phyloP scores from a whole-genome alignment of 805 yeast species.

The Teunomyces aglyptinius region DNA sequence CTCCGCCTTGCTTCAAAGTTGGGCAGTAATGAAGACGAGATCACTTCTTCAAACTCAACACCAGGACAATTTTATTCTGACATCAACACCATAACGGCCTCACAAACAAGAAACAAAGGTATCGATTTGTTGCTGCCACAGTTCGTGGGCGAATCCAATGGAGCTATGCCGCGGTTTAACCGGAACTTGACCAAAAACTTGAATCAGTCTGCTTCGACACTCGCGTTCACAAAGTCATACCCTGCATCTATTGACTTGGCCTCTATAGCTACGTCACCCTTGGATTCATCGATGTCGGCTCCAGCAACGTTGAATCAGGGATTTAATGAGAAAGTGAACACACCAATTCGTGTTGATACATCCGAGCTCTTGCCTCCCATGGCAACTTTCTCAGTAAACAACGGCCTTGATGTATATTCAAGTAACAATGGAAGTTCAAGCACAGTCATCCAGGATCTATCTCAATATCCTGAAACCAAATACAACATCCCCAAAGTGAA shows the following conservation, averaged over 20 bases:
- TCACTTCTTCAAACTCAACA: slow-evolving; percentile 11
- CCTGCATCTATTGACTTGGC: slow-evolving; percentile 54
- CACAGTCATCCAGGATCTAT: slow-evolving; percentile 3
- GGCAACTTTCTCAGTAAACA: slow-evolving; percentile 24
- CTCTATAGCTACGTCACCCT: slow-evolving; percentile 43
- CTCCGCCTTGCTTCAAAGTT: slow-evolving; percentile 23
- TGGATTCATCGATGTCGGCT: slow-evolving; percentile 12
- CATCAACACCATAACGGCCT: slow-evolving; percentile 7
- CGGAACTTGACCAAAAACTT: slow-evolving; percentile 1
- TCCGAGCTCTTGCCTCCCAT: slow-evolving; percentile 28
- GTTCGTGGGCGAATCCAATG: slow-evolving; percentile 12
- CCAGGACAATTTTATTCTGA: slow-evolving; percentile 15
- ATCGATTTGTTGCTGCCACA: slow-evolving; percentile 29
- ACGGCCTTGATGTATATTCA: slow-evolving; percentile 3
- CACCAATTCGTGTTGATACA: neutral
- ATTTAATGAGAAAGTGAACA: neutral
- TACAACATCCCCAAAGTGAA: slow-evolving; percentile 12
- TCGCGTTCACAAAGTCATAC: slow-evolving; percentile 36
- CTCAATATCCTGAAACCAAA: slow-evolving; percentile 4
- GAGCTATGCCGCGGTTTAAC: neutral
- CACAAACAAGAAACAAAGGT: slow-evolving; percentile 4
- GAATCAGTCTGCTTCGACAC: slow-evolving; percentile 6
- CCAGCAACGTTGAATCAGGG: slow-evolving; percentile 10
- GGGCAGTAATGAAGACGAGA: slow-evolving; percentile 4
- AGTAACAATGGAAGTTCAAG: neutral